Conservation (phyloP, 169 alveolate genomes). For the Perkinsus olseni region DNA sequence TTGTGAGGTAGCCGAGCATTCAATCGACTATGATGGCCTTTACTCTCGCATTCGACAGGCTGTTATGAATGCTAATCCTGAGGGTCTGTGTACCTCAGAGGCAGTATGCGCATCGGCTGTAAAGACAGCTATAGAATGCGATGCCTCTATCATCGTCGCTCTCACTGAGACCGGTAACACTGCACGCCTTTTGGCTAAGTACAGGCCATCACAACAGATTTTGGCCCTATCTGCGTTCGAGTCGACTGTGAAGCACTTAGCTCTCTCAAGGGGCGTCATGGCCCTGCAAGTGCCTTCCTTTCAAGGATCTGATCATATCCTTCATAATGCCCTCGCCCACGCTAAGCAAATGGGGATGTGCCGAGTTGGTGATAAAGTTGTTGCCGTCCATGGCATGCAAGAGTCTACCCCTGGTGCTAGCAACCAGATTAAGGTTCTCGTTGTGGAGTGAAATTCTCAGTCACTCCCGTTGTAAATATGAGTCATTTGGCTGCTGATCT, state of each 20-base stretch:
- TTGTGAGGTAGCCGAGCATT: constrained; percentile 75
- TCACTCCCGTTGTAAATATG: no score
- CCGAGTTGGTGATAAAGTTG: constrained; percentile 79
- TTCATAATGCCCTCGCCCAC: constrained; percentile 33
- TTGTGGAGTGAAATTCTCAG: constrained; percentile 30
- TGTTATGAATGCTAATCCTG: no score
- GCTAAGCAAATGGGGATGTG: constrained; percentile 83
- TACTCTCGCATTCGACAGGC: no score
- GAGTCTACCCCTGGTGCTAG: constrained; percentile 87
- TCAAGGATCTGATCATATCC: no score
- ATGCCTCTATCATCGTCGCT: constrained; percentile 80
- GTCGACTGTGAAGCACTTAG: constrained; percentile 79
- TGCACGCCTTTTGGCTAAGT: constrained; percentile 90
- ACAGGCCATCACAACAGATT: constrained; percentile 83
- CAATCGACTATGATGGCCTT: constrained; percentile 52
- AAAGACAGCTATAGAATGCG: constrained; percentile 44
- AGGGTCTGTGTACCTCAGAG: constrained; percentile 32
- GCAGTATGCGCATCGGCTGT: constrained; percentile 57
- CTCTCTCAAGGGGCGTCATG: constrained; percentile 81
- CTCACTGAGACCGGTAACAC: constrained; percentile 91
- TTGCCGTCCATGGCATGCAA: constrained; percentile 87
- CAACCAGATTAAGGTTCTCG: constrained; percentile 77
- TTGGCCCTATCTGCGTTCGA: constrained; percentile 79
- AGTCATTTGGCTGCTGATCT: no score
- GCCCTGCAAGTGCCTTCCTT: constrained; percentile 76